Conservation (phyloP, 179 eudicot species). For the Gypsophila paniculata region DNA sequence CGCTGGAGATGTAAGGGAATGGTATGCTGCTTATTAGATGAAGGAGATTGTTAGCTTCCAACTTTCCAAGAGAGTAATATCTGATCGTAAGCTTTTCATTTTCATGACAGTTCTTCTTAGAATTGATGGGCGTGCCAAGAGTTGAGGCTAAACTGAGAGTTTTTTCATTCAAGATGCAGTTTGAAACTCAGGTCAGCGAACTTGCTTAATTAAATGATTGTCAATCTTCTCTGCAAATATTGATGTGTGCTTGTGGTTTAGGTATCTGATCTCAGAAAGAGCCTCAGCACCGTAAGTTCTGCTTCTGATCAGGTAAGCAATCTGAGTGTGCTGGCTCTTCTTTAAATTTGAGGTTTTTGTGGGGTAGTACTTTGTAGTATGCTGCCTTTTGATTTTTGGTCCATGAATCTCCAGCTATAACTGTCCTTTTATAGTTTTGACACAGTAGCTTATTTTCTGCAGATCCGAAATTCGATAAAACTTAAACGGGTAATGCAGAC, state of each 20-base stretch:
- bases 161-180: slow-evolving; percentile 87
- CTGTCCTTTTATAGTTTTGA: slow-evolving; percentile 6
- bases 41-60: not conserved
- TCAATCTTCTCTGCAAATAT: slow-evolving; percentile 3
- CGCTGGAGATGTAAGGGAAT: not conserved
- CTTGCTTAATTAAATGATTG: not conserved
- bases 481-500: slow-evolving; percentile 81
- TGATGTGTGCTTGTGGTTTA: slow-evolving; percentile 23
- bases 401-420: not conserved
- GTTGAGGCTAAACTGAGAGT: slow-evolving; percentile 79
- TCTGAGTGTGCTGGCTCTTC: not conserved
- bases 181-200: slow-evolving; percentile 58
- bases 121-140: slow-evolving; percentile 86
- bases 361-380: not conserved
- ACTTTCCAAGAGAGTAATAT: not conserved
- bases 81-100: slow-evolving; percentile 15
- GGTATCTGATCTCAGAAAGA: slow-evolving; percentile 75
- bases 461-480: slow-evolving; percentile 73
- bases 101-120: slow-evolving; percentile 65
- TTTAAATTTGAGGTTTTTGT: not conserved
- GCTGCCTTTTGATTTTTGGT: not conserved
- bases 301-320: slow-evolving; percentile 74
- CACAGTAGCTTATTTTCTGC: slow-evolving; percentile 18
- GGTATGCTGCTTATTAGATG: not conserved
- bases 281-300: slow-evolving; percentile 56